phyloP scores from a whole-genome alignment of 225 moss, liverwort and hornwort genomes.

The Polytrichum formosum region DNA sequence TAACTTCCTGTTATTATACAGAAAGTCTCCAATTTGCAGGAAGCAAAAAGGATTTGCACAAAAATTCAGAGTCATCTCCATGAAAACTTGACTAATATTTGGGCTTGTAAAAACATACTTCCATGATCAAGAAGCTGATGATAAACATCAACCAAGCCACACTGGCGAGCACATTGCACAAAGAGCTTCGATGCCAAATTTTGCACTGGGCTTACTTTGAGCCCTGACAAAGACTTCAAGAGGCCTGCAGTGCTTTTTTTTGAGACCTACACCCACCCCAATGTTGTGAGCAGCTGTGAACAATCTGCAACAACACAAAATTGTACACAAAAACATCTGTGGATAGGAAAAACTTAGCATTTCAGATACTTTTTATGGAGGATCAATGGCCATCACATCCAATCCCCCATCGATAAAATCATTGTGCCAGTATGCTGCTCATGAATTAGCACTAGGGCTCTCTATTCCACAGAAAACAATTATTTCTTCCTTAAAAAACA shows the following conservation, averaged over 20 bases:
- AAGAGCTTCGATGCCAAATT: slow-evolving; percentile 67
- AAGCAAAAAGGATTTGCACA: neutral
- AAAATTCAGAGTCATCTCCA: slow-evolving; percentile 1
- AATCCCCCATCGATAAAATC: too few species aligned
- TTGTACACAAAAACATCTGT: too few species aligned
- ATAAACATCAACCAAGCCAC: slow-evolving; percentile 66
- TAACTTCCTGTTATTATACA: neutral
- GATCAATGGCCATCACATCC: too few species aligned
- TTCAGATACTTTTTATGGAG: too few species aligned
- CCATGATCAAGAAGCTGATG: slow-evolving; percentile 67
- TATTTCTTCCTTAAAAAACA: too few species aligned
- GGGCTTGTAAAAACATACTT: slow-evolving; percentile 35
- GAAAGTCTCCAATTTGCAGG: neutral
- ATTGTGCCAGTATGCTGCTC: too few species aligned
- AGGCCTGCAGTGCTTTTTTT: slow-evolving; percentile 67
- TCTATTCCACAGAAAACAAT: too few species aligned
- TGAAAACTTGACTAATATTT: slow-evolving; percentile 5
- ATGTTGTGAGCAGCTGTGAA: slow-evolving; percentile 4
- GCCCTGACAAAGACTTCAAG: slow-evolving; percentile 48
- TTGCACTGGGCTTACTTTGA: slow-evolving; percentile 66
- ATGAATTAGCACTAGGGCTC: too few species aligned
- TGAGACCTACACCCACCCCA: slow-evolving; percentile 48
- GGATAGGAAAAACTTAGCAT: too few species aligned
- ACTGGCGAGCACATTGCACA: slow-evolving; percentile 66
- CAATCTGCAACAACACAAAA: slow-evolving; percentile 5